phyloP scores from a whole-genome alignment of 169 alveolate genomes.

The Cryptosporidium muris region DNA sequence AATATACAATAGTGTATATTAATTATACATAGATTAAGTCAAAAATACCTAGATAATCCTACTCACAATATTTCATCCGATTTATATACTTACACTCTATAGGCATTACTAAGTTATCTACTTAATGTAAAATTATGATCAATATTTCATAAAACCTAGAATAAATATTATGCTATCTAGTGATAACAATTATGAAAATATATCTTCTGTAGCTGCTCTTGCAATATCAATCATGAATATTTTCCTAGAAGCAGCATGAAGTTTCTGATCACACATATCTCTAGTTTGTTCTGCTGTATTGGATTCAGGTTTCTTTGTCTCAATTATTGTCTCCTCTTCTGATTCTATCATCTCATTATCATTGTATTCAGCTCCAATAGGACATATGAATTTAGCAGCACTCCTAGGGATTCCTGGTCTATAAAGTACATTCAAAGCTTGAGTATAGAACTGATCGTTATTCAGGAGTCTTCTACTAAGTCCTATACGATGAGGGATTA shows the following conservation, averaged over 20 bases:
- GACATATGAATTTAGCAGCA: conserved; percentile 44
- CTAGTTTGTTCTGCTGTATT: not conserved
- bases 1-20: too few relatives aligned
- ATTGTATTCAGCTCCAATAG: conserved; percentile 31
- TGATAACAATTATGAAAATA: conserved; percentile 7
- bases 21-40: too few relatives aligned
- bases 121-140: too few relatives aligned
- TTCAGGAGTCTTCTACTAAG: conserved; percentile 15
- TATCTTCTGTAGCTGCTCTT: conserved; percentile 70
- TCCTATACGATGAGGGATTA: conserved; percentile 25
- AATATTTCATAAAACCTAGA: too few relatives aligned
- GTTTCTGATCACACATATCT: conserved; percentile 42
- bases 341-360: conserved; percentile 2
- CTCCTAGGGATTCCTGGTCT: conserved; percentile 66
- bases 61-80: too few relatives aligned
- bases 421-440: conserved; percentile 1
- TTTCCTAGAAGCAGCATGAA: conserved; percentile 58
- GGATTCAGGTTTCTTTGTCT: conserved; percentile 3
- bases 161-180: too few relatives aligned
- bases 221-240: conserved; percentile 64
- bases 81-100: too few relatives aligned
- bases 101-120: too few relatives aligned
- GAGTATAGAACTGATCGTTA: not conserved
- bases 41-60: too few relatives aligned
- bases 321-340: not conserved